Evolutionary conservation across 805 yeast species (phyloP), one percentile per base, ranked within the genome.

Genomic region (Wickerhamiella domercqiae): DNA sequence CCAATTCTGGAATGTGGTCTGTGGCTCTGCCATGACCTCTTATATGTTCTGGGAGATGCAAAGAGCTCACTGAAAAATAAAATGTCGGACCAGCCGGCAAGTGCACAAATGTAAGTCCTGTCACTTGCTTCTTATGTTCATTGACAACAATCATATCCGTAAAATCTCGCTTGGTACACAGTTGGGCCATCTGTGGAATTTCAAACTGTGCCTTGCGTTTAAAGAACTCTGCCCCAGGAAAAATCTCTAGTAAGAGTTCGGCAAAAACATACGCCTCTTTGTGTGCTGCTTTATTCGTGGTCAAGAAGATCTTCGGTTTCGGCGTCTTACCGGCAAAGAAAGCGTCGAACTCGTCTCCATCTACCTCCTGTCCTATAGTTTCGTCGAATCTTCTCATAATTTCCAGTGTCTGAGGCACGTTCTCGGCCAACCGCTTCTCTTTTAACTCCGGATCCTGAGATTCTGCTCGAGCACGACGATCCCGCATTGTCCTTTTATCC

Each of bases 31-130:
- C 97, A 51, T 90, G 97, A 7, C 94, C 95, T 17, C 63, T 56
- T 38, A 90, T 82, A 46, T 70, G 65, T 47, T 80, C 73, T 7
- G 86, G 77, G 48, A 81, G 79, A 13, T 72, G 70, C 32, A 79
- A 67, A 3, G 94, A 82, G 5, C 83, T 66, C 3, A 90, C 63
- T 21, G 90, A 77, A 52, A 90, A 90, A 60, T 87, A 86, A 55
- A 83, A 83, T 0, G 96, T 79, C 26, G 98, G 98, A 1, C 98
- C 98, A 33, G 70, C 80, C 6, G 98, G 98, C 41, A 90, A 66
- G 61, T 90, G 95, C 40, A 90, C 78, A 52, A 90, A 80, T 1
- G 97, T 83, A 40, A 90, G 61, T 2, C 98, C 98, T 37, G 80
- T 86, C 28, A 90, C 93, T 45, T 68, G 70, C 59, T 87, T 90